A percentile compares a stretch with the other conserved stretches of the same genome.
phyloP scores from a whole-genome alignment of 768 basidiomycete species.

The Baorangia bicolor region DNA sequence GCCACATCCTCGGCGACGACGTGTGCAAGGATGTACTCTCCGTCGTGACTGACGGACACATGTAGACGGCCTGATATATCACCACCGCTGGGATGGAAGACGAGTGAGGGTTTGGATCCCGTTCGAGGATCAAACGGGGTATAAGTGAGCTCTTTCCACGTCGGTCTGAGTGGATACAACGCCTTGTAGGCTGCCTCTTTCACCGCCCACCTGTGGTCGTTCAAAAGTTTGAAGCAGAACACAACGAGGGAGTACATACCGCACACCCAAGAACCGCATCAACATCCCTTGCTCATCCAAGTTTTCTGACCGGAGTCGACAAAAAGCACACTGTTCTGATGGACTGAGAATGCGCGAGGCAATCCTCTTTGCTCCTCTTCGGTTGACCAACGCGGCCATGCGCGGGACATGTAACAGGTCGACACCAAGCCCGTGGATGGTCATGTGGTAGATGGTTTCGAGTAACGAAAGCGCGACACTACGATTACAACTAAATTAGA shows the following conservation, averaged over 20 bases:
- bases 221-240: not conserved
- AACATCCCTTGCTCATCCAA: conserved; percentile 5
- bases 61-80: not conserved
- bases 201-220: conserved; percentile 62
- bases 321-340: conserved; percentile 39
- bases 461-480: not conserved
- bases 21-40: conserved; percentile 68
- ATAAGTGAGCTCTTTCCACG: conserved; percentile 76
- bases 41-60: conserved; percentile 84
- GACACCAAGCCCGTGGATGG: conserved; percentile 72
- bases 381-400: conserved; percentile 50
- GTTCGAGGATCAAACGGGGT: conserved; percentile 32
- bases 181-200: conserved; percentile 92
- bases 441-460: conserved; percentile 36
- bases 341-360: conserved; percentile 64
- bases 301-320: conserved; percentile 4
- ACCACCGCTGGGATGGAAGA: conserved; percentile 14
- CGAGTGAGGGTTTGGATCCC: conserved; percentile 44
- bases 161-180: conserved; percentile 62
- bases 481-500: not conserved
- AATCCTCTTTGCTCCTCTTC: conserved; percentile 47
- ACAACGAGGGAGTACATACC: conserved; percentile 41
- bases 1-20: conserved; percentile 54
- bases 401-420: conserved; percentile 74
- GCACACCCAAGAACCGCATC: conserved; percentile 62